Conservation (phyloP, 228 moss, liverwort and hornwort genomes). For the Sphagnum magellanicum region DNA sequence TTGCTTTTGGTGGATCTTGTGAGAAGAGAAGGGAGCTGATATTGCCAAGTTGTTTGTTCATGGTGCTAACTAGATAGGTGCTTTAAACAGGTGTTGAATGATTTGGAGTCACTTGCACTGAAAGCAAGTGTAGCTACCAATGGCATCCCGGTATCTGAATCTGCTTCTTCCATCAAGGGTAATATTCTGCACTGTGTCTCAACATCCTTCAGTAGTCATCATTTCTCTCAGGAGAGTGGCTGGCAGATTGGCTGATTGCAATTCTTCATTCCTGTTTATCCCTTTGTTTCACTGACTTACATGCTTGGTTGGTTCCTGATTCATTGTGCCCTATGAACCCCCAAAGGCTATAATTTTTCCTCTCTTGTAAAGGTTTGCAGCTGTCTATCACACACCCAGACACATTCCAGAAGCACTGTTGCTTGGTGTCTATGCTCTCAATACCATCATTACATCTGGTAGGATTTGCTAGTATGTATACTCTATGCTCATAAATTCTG, state of each 20-base stretch:
- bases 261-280: neutral
- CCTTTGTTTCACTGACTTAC: neutral
- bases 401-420: no score
- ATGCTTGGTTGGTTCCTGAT: no score
- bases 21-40: neutral
- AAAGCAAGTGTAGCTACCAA: constrained; percentile 33
- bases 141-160: constrained; percentile 18
- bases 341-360: no score
- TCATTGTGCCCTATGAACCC: no score
- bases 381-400: no score
- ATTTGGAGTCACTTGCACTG: constrained; percentile 40
- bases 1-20: no score
- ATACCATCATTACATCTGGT: no score
- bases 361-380: no score
- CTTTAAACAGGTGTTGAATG: constrained; percentile 35
- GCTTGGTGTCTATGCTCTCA: no score
- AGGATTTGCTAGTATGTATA: no score
- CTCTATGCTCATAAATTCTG: no score
- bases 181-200: neutral
- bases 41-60: neutral
- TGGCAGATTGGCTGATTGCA: neutral
- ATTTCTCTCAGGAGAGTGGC: neutral
- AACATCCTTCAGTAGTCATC: neutral
- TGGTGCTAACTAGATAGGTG: neutral
- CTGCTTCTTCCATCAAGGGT: neutral